Conservation (phyloP, 1,284 basidiomycete genomes). For the Melampsora americana region DNA sequence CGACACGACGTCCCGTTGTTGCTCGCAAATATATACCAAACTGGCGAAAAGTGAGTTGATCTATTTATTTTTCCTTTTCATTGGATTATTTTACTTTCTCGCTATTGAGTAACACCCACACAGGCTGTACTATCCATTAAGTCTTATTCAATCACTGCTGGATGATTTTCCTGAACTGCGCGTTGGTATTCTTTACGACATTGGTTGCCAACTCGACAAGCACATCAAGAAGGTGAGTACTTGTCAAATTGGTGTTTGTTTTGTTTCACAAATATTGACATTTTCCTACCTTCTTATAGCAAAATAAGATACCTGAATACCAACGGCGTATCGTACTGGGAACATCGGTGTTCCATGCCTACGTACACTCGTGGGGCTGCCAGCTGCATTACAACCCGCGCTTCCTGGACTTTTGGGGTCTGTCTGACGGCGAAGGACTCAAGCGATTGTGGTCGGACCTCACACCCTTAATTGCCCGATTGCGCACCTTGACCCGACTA, state of each 20-base stretch:
- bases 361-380: conserved; percentile 34
- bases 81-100: too few species aligned
- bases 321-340: neutral
- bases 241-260: neutral
- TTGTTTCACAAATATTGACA: neutral
- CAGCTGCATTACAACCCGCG: conserved; percentile 23
- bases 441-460: conserved; percentile 31
- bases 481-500: neutral
- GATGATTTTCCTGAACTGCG: neutral
- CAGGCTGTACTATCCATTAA: conserved; percentile 15
- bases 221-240: conserved; percentile 21
- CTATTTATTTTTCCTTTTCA: neutral
- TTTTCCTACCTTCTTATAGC: neutral
- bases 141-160: neutral
- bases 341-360: conserved; percentile 39
- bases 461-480: neutral
- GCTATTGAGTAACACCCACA: neutral
- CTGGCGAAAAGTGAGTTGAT: conserved; percentile 13
- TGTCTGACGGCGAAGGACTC: conserved; percentile 32
- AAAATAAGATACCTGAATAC: neutral
- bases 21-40: neutral
- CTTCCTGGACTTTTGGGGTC: neutral
- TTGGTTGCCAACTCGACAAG: conserved; percentile 17
- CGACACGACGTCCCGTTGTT: conserved; percentile 8
- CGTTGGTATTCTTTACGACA: conserved; percentile 5